Percentiles rank a stretch among this genome's conserved stretches.
Evolutionary conservation across 805 yeast genomes (phyloP).

Genomic region (Starmera quercuum): DNA sequence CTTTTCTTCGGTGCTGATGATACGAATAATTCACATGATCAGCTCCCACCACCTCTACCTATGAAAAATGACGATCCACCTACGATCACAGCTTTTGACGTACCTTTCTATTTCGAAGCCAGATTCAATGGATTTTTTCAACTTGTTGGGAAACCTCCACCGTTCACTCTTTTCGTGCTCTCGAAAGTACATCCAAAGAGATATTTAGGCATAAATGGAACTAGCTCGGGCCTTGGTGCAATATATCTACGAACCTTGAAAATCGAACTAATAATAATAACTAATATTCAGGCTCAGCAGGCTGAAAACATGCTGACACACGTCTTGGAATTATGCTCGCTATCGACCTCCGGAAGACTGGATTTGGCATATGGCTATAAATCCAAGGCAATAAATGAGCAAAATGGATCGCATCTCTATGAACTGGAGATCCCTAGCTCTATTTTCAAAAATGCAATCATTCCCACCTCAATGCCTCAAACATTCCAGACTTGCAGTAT

Average conservation of each 20-base stretch:
- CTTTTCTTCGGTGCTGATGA: constrained; percentile 1
- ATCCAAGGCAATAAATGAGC: constrained; percentile 5
- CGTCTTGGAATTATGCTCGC: background rate
- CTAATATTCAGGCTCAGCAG: constrained; percentile 13
- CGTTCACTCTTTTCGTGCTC: constrained; percentile 15
- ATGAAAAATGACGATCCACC: constrained; percentile 2
- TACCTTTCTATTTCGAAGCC: constrained; percentile 9
- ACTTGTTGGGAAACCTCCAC: constrained; percentile 9
- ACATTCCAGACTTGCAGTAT: constrained; percentile 50
- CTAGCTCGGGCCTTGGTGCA: constrained; percentile 41
- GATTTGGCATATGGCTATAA: constrained; percentile 5
- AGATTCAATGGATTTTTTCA: constrained; percentile 8
- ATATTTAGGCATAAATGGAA: constrained; percentile 27
- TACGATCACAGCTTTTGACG: constrained; percentile 3
- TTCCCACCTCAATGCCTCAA: constrained; percentile 45
- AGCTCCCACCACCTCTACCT: background rate
- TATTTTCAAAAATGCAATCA: constrained; percentile 29
- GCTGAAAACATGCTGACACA: constrained; percentile 3
- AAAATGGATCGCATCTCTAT: constrained; percentile 34
- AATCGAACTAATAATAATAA: constrained; percentile 18
- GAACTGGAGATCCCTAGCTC: constrained; percentile 15
- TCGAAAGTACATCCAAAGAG: constrained; percentile 13
- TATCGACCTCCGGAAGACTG: background rate
- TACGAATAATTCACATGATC: background rate
- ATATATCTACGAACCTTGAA: constrained; percentile 32